phyloP scores from a whole-genome alignment of 1,139 yeast species.

The Kodamaea ohmeri region DNA sequence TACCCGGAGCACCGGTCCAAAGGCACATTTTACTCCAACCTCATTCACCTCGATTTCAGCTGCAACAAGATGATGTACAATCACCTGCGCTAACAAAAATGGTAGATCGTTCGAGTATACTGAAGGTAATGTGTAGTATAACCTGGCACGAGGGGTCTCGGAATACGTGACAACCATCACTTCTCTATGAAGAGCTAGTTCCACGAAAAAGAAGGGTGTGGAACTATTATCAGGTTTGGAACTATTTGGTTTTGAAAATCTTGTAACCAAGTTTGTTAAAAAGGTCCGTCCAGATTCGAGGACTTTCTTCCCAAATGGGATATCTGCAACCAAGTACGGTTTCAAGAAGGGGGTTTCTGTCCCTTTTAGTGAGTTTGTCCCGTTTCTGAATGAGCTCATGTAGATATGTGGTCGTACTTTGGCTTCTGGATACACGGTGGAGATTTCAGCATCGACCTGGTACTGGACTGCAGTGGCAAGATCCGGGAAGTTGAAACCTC shows the following conservation, averaged over 20 bases:
- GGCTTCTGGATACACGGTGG: constrained; percentile 10
- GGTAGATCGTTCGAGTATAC: constrained; percentile 62
- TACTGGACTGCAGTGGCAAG: constrained; percentile 40
- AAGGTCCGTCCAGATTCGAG: too few species aligned
- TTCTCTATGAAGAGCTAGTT: constrained; percentile 27
- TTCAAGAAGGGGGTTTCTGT: too few species aligned
- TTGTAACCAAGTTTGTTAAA: background rate
- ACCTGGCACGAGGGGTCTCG: constrained; percentile 39
- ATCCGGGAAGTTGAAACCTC: constrained; percentile 48
- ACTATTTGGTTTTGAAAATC: too few species aligned
- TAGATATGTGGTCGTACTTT: constrained; percentile 15
- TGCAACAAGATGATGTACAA: constrained; percentile 52
- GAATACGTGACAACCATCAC: constrained; percentile 39
- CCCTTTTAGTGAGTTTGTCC: too few species aligned
- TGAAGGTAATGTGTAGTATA: constrained; percentile 42
- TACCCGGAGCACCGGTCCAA: background rate
- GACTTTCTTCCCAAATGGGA: too few species aligned
- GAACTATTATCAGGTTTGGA: too few species aligned
- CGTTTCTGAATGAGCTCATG: too few species aligned
- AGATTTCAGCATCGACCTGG: constrained; percentile 33
- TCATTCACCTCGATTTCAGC: constrained; percentile 36
- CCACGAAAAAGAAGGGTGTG: constrained; percentile 24
- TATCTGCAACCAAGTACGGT: too few species aligned
- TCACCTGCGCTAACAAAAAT: constrained; percentile 54
- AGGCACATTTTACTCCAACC: constrained; percentile 3